Percentiles rank a stretch among this genome's conserved stretches.
Evolutionary conservation across 176 grass and related monocot species (phyloP).

Genomic region (Poa annua): DNA sequence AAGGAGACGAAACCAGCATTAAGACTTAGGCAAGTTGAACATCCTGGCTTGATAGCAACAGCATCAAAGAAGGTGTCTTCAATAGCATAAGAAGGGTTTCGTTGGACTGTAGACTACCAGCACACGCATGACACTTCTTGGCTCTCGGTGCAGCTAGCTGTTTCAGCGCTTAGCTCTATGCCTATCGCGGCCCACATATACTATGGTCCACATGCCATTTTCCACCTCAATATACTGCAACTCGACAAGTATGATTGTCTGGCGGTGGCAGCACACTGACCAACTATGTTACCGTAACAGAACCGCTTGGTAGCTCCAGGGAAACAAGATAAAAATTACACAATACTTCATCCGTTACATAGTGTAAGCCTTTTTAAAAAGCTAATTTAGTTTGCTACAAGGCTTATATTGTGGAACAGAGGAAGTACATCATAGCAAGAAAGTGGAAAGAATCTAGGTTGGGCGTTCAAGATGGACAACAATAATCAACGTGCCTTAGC

Average conservation of each 20-base stretch:
- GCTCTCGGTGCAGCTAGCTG: background rate
- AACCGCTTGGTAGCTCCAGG: background rate
- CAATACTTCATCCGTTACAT: background rate
- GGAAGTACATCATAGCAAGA: background rate
- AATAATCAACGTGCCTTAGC: slow-evolving; percentile 4
- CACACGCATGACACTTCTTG: background rate
- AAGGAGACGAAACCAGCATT: background rate
- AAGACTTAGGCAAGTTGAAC: background rate
- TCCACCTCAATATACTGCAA: background rate
- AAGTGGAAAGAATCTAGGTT: background rate
- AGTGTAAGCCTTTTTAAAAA: no score
- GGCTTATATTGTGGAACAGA: no score
- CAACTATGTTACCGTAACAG: background rate
- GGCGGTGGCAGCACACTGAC: background rate
- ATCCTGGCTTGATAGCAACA: background rate
- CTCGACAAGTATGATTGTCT: background rate
- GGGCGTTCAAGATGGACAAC: slow-evolving; percentile 24
- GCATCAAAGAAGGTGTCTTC: background rate
- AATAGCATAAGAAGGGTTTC: background rate
- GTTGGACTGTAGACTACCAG: background rate
- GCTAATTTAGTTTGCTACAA: no score
- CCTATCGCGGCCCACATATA: no score
- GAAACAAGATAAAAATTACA: background rate
- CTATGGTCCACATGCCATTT: slow-evolving; percentile 8
- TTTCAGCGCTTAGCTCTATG: background rate